Conservation (phyloP, 257 asterid genomes). For the Nyctanthes arbortristis region DNA sequence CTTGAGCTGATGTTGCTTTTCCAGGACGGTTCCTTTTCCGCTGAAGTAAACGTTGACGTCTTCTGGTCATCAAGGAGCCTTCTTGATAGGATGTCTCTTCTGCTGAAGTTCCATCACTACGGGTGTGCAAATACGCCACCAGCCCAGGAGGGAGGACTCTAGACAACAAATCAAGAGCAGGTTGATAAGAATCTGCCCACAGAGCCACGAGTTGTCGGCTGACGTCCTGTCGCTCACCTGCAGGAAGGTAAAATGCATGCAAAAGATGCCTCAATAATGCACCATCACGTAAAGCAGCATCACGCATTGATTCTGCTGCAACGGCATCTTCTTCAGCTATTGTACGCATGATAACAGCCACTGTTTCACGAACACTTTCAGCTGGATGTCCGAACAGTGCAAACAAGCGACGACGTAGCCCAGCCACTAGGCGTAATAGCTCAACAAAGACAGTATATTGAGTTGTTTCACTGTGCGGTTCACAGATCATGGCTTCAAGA, state of each 20-base stretch:
- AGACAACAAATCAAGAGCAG: slow-evolving; percentile 90
- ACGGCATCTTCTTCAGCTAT: slow-evolving; percentile 99
- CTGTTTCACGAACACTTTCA: slow-evolving; percentile 89
- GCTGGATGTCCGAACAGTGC: slow-evolving; percentile 98
- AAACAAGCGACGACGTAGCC: slow-evolving; percentile 94
- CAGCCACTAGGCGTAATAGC: slow-evolving; percentile 91
- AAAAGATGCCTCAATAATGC: slow-evolving; percentile 92
- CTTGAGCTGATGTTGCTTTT: slow-evolving; percentile 64
- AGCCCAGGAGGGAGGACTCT: slow-evolving; percentile 99
- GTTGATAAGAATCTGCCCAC: slow-evolving; percentile 99
- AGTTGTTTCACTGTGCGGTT: slow-evolving; percentile 95
- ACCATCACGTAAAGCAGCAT: slow-evolving; percentile 98
- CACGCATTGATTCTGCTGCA: slow-evolving; percentile 99
- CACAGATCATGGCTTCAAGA: slow-evolving; percentile 96
- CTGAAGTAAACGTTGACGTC: slow-evolving; percentile 84
- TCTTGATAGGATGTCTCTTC: slow-evolving; percentile 70
- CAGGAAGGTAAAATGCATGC: slow-evolving; percentile 91
- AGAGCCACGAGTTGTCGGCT: slow-evolving; percentile 99
- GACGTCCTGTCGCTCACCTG: slow-evolving; percentile 94
- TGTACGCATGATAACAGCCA: slow-evolving; percentile 96
- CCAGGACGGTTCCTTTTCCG: slow-evolving; percentile 79
- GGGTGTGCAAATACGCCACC: slow-evolving; percentile 94
- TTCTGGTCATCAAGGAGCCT: slow-evolving; percentile 79
- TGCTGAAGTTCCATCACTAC: slow-evolving; percentile 55
- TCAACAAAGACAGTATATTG: slow-evolving; percentile 94